Conservation (phyloP, 2,329 filamentous ascomycete genomes). For the Cryphonectria parasitica region DNA sequence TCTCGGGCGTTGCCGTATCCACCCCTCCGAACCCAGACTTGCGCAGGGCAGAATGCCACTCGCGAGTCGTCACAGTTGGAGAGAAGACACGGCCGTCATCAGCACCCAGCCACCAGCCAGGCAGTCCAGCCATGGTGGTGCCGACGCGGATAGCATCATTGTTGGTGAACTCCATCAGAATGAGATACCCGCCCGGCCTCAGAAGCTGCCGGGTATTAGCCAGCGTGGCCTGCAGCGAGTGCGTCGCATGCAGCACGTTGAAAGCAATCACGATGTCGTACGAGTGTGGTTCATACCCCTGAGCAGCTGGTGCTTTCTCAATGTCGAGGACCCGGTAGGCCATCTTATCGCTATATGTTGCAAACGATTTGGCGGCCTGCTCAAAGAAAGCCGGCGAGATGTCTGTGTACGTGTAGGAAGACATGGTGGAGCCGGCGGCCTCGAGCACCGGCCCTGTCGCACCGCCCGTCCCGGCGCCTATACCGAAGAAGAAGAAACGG, state of each 20-base stretch:
- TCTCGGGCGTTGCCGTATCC: constrained; percentile 2
- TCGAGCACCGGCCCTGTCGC: constrained; percentile 41
- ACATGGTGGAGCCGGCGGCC: constrained; percentile 36
- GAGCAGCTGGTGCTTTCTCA: constrained; percentile 32
- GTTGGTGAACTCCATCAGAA: constrained; percentile 45
- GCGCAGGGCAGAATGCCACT: not conserved
- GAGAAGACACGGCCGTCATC: not conserved
- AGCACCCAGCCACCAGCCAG: constrained; percentile 36
- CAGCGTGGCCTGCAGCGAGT: constrained; percentile 31
- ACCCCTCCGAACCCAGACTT: constrained; percentile 2
- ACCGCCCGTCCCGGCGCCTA: constrained; percentile 15
- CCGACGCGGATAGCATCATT: constrained; percentile 24
- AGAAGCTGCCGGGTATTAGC: constrained; percentile 36
- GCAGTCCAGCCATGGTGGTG: constrained; percentile 34
- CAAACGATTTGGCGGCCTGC: constrained; percentile 30
- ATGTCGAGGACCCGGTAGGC: constrained; percentile 35
- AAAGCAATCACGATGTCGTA: constrained; percentile 40
- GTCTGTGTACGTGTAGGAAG: constrained; percentile 51
- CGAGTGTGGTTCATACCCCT: constrained; percentile 37
- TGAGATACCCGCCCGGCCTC: constrained; percentile 42
- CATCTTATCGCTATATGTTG: constrained; percentile 22
- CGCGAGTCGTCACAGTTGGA: too few species aligned
- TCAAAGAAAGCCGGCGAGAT: constrained; percentile 45
- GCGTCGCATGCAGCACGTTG: constrained; percentile 37
- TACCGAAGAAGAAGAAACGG: not conserved